Evolutionary conservation across 2,329 filamentous ascomycete genomes (phyloP), one percentile per base, ranked within the genome.

Genomic region (Dactylellina drechsleri): DNA sequence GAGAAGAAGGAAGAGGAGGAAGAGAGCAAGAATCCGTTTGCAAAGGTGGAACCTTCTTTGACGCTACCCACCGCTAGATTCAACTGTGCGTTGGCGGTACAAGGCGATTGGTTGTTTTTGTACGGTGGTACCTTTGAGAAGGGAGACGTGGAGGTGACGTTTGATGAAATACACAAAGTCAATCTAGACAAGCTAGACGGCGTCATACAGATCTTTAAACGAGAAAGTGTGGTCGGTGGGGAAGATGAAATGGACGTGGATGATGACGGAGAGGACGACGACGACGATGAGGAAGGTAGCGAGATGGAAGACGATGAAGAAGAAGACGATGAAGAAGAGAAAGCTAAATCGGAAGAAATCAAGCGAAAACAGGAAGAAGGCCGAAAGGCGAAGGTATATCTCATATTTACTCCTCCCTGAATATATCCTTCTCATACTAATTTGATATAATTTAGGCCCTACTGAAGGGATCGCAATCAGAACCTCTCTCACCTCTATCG

Each of bases 121-220:
- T 98, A 96, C 80, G 93, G 95, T 31, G 95, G 95, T 16, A 99
- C 94, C 0, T 97, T 91, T 79, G 95, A 99, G 81, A 95, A 96
- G 81, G 94, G 92, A 16, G 95, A 99, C 79, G 87, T 92, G 20
- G 95, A 99, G 82, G 97, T 91, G 80, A 98, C 93, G 0, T 97
- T 98, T 82, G 93, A 97, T 79, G 95, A 99, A 79, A 85, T 99
- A 82, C 96, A 96, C 83, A 90, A 92, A 1, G 89, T 98, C 73
- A 93, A 99, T 80, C 85, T 99, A n/a, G 93, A 91, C 73, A 97
- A 97, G 82, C 86, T 99, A 75, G 93, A 98, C 78, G 95, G 95
- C 2, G 94, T 95, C 77, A 94, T 93, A 81, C 91, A 97, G 82
- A 87, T 98, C 56, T 98, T 94, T 84, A 91, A 96, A 78, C 89